A percentile compares a stretch with the other conserved stretches of the same genome.
These are phyloP conservation scores for Salvia hispanica DNA, from an alignment of 257 asterid species.

Conservation along the genomic window DNA sequence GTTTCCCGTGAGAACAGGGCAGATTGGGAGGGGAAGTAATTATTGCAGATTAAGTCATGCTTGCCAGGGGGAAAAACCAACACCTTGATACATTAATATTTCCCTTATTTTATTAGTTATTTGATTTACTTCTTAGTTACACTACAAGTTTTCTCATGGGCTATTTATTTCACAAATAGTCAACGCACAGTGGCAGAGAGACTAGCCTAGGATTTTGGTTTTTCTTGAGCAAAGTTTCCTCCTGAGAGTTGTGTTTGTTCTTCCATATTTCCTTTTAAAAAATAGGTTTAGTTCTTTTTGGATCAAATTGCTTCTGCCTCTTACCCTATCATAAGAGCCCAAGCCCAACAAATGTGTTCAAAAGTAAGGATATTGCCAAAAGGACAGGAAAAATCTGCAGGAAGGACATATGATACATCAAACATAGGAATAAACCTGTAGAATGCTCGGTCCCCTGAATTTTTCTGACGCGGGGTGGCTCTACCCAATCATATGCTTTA, in stretches of 20 bases:
- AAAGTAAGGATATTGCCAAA: background rate
- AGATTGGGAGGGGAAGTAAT: too few relatives aligned
- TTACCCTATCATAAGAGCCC: background rate
- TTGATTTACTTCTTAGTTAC: too few relatives aligned
- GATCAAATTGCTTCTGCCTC: background rate
- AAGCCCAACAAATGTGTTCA: conserved; percentile 1
- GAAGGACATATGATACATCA: conserved; percentile 17
- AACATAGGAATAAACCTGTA: conserved; percentile 55
- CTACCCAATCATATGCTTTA: conserved; percentile 95
- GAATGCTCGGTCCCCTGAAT: conserved; percentile 51
- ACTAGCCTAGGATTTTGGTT: too few relatives aligned
- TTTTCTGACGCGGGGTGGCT: conserved; percentile 66
- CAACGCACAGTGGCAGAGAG: too few relatives aligned
- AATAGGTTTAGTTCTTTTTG: background rate
- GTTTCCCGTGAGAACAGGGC: too few relatives aligned
- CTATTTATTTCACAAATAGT: background rate
- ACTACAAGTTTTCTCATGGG: too few relatives aligned
- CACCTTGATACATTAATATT: too few relatives aligned
- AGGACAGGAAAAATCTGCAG: conserved; percentile 20
- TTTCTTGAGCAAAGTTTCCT: background rate
- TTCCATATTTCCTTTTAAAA: background rate
- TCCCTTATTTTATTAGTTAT: too few relatives aligned
- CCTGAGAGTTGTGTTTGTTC: background rate
- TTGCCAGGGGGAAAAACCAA: too few relatives aligned
- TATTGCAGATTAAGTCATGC: too few relatives aligned